phyloP scores from a whole-genome alignment of 805 yeast genomes.

The Candida nonsorbophila region DNA sequence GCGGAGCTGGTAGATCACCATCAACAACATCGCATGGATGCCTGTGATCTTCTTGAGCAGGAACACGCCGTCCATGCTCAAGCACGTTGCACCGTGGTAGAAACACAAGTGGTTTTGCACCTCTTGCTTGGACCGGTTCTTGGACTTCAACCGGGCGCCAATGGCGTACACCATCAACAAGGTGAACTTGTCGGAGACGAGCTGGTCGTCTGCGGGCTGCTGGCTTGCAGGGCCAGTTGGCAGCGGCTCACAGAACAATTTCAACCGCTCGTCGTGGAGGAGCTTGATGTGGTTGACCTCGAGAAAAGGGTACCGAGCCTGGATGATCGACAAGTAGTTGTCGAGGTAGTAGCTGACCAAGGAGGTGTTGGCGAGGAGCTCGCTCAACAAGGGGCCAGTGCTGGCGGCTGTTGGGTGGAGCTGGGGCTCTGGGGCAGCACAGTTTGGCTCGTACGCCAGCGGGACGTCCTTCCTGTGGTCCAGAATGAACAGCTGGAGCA shows the following conservation, averaged over 20 bases:
- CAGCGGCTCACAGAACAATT: not conserved
- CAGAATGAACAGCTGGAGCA: slow-evolving; percentile 3
- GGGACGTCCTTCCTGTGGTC: not conserved
- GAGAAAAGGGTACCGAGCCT: slow-evolving; percentile 4
- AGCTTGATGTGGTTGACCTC: not conserved
- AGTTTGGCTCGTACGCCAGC: too few species aligned
- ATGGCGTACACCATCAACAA: slow-evolving; percentile 7
- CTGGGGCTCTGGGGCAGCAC: not conserved
- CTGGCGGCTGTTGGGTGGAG: too few species aligned
- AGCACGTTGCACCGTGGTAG: slow-evolving; percentile 2
- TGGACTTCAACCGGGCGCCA: slow-evolving; percentile 3
- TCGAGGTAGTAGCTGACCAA: slow-evolving; percentile 3
- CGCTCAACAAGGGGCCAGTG: too few species aligned
- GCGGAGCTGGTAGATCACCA: slow-evolving; percentile 5
- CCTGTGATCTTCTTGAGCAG: slow-evolving; percentile 1
- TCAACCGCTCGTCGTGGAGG: slow-evolving; percentile 1
- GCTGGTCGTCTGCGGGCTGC: too few species aligned
- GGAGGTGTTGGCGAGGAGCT: not conserved
- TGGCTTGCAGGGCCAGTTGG: too few species aligned
- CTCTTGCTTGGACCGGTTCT: not conserved
- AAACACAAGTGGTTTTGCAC: slow-evolving; percentile 1
- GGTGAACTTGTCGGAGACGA: slow-evolving; percentile 1
- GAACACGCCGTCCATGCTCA: not conserved
- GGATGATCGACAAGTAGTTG: slow-evolving; percentile 3
- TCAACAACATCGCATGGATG: slow-evolving; percentile 4